Evolutionary conservation across 805 yeast genomes (phyloP).

Genomic region (Yarrowia sp.): DNA sequence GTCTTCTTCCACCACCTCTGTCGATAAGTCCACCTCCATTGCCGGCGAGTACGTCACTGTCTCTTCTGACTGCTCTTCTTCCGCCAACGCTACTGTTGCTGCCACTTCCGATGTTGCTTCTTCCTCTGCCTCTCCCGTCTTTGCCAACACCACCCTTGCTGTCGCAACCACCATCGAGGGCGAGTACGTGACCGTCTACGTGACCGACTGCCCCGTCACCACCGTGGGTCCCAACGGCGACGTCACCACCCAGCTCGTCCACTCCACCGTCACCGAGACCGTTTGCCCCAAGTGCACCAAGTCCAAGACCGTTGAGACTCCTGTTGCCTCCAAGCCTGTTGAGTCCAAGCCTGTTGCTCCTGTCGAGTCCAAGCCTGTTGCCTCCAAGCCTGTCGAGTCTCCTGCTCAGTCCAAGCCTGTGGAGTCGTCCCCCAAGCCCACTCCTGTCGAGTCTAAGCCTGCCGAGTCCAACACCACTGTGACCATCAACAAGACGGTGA

Average conservation of each 20-base stretch:
- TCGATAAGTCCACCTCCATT: not conserved
- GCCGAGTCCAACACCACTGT: not conserved
- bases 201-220: not conserved
- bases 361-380: not conserved
- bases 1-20: not conserved
- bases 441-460: not conserved
- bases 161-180: not conserved
- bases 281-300: slow-evolving; percentile 9
- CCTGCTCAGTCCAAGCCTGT: not conserved
- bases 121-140: not conserved
- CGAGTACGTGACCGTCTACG: not conserved
- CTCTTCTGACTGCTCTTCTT: not conserved
- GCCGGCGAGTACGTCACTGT: not conserved
- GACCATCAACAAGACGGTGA: not conserved
- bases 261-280: slow-evolving; percentile 7
- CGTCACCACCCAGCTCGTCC: not conserved
- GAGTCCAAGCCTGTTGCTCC: not conserved
- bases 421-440: not conserved
- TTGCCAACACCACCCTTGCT: not conserved
- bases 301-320: not conserved
- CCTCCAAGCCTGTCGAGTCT: not conserved
- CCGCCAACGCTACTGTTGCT: not conserved
- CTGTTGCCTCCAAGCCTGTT: not conserved
- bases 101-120: not conserved
- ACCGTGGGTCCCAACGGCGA: not conserved